Percentiles rank a stretch among this genome's conserved stretches.
phyloP scores from a whole-genome alignment of 148 eudicot species.

The Chenopodium suecicum region DNA sequence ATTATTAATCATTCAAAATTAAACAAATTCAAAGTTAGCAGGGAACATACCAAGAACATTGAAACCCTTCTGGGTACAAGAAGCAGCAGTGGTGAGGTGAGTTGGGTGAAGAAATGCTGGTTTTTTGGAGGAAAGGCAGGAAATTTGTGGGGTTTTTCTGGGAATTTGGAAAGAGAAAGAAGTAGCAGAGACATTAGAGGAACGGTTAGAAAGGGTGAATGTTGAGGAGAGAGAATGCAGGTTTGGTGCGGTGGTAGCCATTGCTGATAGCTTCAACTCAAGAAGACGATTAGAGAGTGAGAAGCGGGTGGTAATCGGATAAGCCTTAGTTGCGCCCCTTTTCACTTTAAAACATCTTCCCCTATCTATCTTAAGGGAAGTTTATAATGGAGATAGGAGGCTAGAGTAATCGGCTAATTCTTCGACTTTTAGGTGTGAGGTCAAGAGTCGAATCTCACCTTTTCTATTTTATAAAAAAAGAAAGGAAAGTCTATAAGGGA shows the following conservation, averaged over 20 bases:
- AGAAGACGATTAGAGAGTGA: no score
- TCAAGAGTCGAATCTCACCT: no score
- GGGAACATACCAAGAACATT: slow-evolving; percentile 15
- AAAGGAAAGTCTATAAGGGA: no score
- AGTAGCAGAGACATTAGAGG: slow-evolving; percentile 12
- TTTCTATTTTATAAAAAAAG: no score
- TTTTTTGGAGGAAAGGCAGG: slow-evolving; percentile 8
- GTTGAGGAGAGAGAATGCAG: slow-evolving; percentile 15
- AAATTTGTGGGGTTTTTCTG: slow-evolving; percentile 11
- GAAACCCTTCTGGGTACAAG: no score
- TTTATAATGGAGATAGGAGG: no score
- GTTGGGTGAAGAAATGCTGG: not conserved
- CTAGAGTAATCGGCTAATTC: no score
- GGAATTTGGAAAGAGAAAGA: slow-evolving; percentile 24
- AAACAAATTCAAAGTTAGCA: no score
- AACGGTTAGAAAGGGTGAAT: slow-evolving; percentile 10
- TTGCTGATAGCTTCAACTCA: not conserved
- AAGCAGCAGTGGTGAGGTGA: no score
- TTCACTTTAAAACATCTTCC: not conserved
- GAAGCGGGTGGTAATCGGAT: not conserved
- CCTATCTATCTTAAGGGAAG: no score
- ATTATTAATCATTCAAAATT: not conserved
- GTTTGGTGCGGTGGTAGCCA: slow-evolving; percentile 18
- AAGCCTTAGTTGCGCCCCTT: not conserved
- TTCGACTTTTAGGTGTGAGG: no score